Percentiles rank a stretch among this genome's conserved stretches.
These are phyloP conservation scores for Cytospora leucostoma DNA, from an alignment of 2,329 filamentous ascomycete genomes.

Conservation along the genomic window DNA sequence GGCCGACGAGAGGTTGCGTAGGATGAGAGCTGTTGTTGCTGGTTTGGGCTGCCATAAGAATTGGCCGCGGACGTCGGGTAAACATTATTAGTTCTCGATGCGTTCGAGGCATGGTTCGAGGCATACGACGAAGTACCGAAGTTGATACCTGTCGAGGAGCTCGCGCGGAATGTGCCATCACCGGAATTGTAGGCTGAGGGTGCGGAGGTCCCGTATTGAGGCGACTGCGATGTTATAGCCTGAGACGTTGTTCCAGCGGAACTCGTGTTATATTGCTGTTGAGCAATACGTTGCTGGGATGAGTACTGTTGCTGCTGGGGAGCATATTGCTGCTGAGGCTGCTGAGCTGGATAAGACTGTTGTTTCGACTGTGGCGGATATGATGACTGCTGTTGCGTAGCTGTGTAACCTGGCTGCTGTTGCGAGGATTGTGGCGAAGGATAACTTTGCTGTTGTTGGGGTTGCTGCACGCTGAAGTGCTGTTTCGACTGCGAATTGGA, in stretches of 20 bases:
- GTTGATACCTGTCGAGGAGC: conserved; percentile 27
- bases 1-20: conserved; percentile 23
- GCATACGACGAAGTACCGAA: conserved; percentile 29
- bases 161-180: conserved; percentile 32
- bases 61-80: conserved; percentile 19
- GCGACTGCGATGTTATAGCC: conserved; percentile 32
- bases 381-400: conserved; percentile 19
- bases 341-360: conserved; percentile 23
- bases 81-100: conserved; percentile 17
- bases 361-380: conserved; percentile 26
- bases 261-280: conserved; percentile 31
- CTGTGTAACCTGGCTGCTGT: conserved; percentile 22
- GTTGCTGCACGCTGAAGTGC: conserved; percentile 23
- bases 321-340: conserved; percentile 21
- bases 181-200: conserved; percentile 29
- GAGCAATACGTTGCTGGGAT: conserved; percentile 34
- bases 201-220: conserved; percentile 33
- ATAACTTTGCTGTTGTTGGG: conserved; percentile 25
- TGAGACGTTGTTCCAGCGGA: conserved; percentile 31
- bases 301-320: conserved; percentile 26
- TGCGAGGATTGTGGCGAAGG: conserved; percentile 20
- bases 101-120: conserved; percentile 21
- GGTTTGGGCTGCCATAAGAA: conserved; percentile 22
- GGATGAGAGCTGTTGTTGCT: conserved; percentile 24
- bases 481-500: conserved; percentile 23